A percentile compares a stretch with the other conserved stretches of the same genome.
These are phyloP conservation scores for Phytophthora ramorum DNA, from an alignment of 352 stramenopile species.

Conservation along the genomic window DNA sequence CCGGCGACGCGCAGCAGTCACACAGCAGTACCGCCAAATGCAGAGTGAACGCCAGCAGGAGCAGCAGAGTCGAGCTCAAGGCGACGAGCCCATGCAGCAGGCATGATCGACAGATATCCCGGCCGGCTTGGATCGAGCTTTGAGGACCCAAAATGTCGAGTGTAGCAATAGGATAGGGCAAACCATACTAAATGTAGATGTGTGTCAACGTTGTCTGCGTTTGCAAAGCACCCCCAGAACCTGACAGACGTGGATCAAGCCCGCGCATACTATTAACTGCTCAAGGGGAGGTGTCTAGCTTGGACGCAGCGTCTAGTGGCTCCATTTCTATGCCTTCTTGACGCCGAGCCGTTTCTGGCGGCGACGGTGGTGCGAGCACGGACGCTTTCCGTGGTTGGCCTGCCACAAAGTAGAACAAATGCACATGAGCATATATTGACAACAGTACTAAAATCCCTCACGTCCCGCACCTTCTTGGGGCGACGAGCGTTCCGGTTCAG, in stretches of 20 bases:
- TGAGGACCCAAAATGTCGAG: conserved; percentile 27
- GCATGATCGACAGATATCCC: conserved; percentile 30
- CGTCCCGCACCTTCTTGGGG: conserved; percentile 71
- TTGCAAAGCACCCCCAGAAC: no score
- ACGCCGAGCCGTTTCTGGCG: conserved; percentile 80
- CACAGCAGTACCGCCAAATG: conserved; percentile 88
- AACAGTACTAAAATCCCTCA: not conserved
- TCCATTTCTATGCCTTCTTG: conserved; percentile 32
- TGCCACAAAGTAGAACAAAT: conserved; percentile 27
- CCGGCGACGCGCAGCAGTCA: conserved; percentile 90
- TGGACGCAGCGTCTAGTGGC: conserved; percentile 6
- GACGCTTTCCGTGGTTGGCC: conserved; percentile 89
- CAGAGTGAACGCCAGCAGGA: conserved; percentile 60
- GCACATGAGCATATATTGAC: not conserved
- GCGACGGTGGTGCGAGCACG: conserved; percentile 82
- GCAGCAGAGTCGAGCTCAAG: conserved; percentile 40
- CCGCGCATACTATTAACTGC: conserved; percentile 28
- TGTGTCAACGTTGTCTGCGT: conserved; percentile 38
- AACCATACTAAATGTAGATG: conserved; percentile 44
- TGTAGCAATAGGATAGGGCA: conserved; percentile 55
- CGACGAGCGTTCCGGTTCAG: conserved; percentile 84
- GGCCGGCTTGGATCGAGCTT: conserved; percentile 22
- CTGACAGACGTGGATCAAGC: conserved; percentile 22
- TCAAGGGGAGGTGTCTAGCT: conserved; percentile 15
- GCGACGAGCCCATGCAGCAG: conserved; percentile 47